Evolutionary conservation across 371 early-diverging fungal genomes (phyloP).

Genomic region (Rhizopus arrhizus): DNA sequence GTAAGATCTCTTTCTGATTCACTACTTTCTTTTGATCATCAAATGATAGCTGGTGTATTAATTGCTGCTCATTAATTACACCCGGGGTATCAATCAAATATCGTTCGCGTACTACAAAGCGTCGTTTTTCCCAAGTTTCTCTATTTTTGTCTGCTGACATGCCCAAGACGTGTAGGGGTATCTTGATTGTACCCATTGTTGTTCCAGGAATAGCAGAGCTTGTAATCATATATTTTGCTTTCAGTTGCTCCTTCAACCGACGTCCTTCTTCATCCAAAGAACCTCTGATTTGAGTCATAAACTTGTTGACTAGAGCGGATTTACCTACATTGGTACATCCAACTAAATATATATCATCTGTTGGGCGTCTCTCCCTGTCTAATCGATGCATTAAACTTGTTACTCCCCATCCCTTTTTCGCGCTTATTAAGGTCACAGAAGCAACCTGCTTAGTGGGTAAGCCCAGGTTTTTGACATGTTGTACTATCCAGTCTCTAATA

Average conservation of each 20-base stretch:
- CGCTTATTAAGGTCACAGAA: constrained; percentile 61
- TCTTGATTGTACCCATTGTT: constrained; percentile 65
- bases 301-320: constrained; percentile 67
- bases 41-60: constrained; percentile 48
- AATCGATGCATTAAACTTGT: constrained; percentile 54
- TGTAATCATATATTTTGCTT: constrained; percentile 55
- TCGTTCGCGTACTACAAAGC: constrained; percentile 48
- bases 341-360: constrained; percentile 70
- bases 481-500: constrained; percentile 59
- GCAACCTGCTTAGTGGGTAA: constrained; percentile 43
- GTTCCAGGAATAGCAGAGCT: constrained; percentile 71
- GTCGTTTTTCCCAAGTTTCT: constrained; percentile 20
- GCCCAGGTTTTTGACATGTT: constrained; percentile 47
- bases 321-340: constrained; percentile 78
- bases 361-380: constrained; percentile 42
- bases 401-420: constrained; percentile 64
- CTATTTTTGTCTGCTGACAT: constrained; percentile 10
- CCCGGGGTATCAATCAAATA: constrained; percentile 72
- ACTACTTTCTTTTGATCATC: constrained; percentile 56
- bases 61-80: constrained; percentile 59
- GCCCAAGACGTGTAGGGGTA: constrained; percentile 60
- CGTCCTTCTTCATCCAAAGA: constrained; percentile 20
- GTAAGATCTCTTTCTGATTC: constrained; percentile 47
- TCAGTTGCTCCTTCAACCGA: constrained; percentile 36
- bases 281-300: constrained; percentile 45